Evolutionary conservation across 1,284 basidiomycete species (phyloP).

Genomic region (Neotropicomus parvogracilis): DNA sequence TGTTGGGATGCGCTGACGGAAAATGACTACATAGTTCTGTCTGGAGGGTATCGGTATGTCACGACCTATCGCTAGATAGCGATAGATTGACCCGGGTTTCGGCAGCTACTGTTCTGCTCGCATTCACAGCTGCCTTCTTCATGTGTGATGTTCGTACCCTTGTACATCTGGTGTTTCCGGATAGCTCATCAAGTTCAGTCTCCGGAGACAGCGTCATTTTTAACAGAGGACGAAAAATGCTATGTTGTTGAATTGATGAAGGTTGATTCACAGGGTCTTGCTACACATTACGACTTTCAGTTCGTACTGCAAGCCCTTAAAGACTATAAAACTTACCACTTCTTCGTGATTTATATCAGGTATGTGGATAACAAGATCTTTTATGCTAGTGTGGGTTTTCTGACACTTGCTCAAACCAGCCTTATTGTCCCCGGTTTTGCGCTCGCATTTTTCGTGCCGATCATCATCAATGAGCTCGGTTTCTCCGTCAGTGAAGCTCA

Average conservation of each 20-base stretch:
- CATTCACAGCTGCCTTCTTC: constrained; percentile 37
- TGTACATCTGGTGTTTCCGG: background rate
- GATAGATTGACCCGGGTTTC: background rate
- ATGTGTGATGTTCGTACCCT: constrained; percentile 38
- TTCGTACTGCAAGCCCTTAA: constrained; percentile 40
- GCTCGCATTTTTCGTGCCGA: constrained; percentile 54
- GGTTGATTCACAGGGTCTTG: constrained; percentile 33
- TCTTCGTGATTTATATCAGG: constrained; percentile 41
- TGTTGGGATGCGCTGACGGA: background rate
- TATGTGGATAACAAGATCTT: constrained; percentile 14
- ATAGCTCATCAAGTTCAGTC: constrained; percentile 28
- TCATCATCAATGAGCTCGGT: constrained; percentile 50
- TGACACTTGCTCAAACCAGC: constrained; percentile 21
- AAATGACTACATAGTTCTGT: constrained; percentile 33
- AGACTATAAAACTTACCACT: constrained; percentile 44
- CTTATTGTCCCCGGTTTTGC: constrained; percentile 49
- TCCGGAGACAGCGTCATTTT: constrained; percentile 42
- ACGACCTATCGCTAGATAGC: too few relatives aligned
- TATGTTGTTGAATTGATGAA: constrained; percentile 36
- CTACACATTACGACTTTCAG: constrained; percentile 32
- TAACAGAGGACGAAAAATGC: constrained; percentile 36
- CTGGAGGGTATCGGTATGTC: constrained; percentile 30
- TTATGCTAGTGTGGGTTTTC: background rate
- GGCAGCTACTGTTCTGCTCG: constrained; percentile 37
- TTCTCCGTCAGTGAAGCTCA: constrained; percentile 53